phyloP scores from a whole-genome alignment of 257 asterid genomes.

The Gentiana dahurica region DNA sequence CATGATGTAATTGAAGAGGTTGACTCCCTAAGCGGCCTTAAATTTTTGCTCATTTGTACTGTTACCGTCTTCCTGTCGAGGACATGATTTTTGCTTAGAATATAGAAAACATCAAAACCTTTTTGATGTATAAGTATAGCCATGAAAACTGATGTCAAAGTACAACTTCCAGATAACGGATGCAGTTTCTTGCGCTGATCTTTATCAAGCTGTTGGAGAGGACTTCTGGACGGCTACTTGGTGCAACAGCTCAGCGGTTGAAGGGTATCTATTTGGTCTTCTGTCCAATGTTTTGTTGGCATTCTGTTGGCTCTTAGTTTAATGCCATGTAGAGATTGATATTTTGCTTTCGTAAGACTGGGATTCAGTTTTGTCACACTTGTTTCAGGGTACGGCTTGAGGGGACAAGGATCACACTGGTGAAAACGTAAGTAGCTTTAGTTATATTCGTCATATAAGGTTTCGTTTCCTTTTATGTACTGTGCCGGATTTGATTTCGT shows the following conservation, averaged over 20 bases:
- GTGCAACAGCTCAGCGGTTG: conserved; percentile 71
- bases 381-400: conserved; percentile 81
- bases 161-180: conserved; percentile 53
- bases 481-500: conserved; percentile 4
- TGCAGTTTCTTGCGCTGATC: conserved; percentile 84
- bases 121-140: not conserved
- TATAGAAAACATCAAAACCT: not conserved
- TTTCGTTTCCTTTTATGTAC: conserved; percentile 7
- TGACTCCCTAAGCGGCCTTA: not conserved
- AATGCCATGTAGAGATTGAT: not conserved
- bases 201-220: conserved; percentile 65
- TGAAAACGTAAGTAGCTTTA: conserved; percentile 39
- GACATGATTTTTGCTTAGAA: not conserved
- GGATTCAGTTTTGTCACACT: conserved; percentile 14
- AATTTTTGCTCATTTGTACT: not conserved
- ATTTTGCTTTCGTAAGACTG: not conserved
- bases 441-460: conserved; percentile 1
- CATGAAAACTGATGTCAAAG: conserved; percentile 1
- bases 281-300: not conserved
- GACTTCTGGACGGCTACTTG: conserved; percentile 94
- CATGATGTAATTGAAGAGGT: too few species aligned
- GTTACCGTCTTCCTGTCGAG: not conserved
- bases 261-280: conserved; percentile 53
- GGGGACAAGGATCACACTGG: conserved; percentile 83
- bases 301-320: not conserved